Evolutionary conservation across 192 early-diverging fungal genomes (phyloP).

Genomic region (Podochytrium sp.): DNA sequence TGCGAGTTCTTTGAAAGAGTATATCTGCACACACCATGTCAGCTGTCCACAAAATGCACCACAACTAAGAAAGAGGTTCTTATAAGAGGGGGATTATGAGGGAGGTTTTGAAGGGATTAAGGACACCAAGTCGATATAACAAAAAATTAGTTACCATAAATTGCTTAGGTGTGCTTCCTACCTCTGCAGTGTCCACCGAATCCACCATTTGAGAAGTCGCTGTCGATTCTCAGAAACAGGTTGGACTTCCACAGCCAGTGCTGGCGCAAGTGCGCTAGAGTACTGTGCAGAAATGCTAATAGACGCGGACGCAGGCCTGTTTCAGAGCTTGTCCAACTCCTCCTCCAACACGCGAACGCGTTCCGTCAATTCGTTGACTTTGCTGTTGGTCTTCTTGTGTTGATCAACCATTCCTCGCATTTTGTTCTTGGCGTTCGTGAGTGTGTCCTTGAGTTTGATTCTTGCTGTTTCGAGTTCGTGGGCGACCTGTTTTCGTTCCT

Average conservation of each 20-base stretch:
- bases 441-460: conserved; percentile 16
- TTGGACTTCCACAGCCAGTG: too few relatives aligned
- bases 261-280: too few relatives aligned
- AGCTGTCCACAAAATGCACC: background rate
- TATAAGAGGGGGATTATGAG: too few relatives aligned
- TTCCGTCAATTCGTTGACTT: conserved; percentile 36
- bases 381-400: conserved; percentile 18
- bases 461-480: background rate
- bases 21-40: background rate
- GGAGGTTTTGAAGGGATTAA: background rate
- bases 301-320: too few relatives aligned
- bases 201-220: background rate
- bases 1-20: too few relatives aligned
- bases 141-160: background rate
- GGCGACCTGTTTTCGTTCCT: background rate
- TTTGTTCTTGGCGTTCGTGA: conserved; percentile 28
- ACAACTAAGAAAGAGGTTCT: background rate
- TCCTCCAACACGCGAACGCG: background rate
- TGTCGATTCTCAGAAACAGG: too few relatives aligned
- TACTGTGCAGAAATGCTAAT: too few relatives aligned
- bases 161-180: background rate
- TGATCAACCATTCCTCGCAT: conserved; percentile 21
- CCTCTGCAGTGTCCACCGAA: background rate
- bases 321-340: background rate
- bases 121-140: too few relatives aligned